Evolutionary conservation across 169 alveolate species (phyloP).

Genomic region (Cystoisospora suis): DNA sequence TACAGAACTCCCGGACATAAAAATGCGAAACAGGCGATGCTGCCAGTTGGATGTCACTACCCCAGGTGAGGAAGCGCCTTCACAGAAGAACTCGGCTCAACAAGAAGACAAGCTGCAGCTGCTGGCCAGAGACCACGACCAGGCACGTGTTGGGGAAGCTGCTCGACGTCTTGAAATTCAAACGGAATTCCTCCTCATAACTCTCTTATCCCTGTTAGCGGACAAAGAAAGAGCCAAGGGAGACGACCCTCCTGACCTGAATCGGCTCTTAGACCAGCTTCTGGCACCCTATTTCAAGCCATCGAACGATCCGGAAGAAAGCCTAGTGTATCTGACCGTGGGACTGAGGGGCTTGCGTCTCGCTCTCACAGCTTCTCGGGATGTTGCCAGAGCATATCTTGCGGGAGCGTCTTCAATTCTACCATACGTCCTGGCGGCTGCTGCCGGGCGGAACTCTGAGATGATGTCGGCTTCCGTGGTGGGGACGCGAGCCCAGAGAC

Average conservation of each 20-base stretch:
- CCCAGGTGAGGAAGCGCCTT: neutral
- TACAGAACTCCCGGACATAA: neutral
- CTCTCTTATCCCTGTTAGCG: constrained; percentile 32
- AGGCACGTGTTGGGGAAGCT: neutral
- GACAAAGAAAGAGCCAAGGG: constrained; percentile 47
- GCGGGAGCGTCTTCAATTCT: constrained; percentile 6
- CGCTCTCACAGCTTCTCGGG: constrained; percentile 41
- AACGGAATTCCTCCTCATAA: constrained; percentile 11
- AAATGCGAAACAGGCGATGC: too few species aligned
- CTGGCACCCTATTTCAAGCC: constrained; percentile 44
- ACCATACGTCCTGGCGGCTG: constrained; percentile 38
- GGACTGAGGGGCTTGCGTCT: constrained; percentile 43
- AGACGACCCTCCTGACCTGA: constrained; percentile 41
- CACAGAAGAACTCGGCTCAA: neutral
- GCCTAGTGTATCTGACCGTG: neutral
- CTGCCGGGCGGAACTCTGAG: constrained; percentile 35
- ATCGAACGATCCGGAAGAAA: constrained; percentile 3
- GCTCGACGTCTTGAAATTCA: neutral
- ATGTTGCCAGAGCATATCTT: constrained; percentile 13
- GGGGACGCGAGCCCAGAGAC: constrained; percentile 40
- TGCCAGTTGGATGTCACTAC: neutral
- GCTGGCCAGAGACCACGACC: neutral
- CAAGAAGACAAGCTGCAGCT: neutral
- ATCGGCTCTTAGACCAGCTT: constrained; percentile 47
- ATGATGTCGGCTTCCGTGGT: neutral